phyloP scores from a whole-genome alignment of 495 filamentous ascomycete genomes.

The Hypoxylon intermedium region DNA sequence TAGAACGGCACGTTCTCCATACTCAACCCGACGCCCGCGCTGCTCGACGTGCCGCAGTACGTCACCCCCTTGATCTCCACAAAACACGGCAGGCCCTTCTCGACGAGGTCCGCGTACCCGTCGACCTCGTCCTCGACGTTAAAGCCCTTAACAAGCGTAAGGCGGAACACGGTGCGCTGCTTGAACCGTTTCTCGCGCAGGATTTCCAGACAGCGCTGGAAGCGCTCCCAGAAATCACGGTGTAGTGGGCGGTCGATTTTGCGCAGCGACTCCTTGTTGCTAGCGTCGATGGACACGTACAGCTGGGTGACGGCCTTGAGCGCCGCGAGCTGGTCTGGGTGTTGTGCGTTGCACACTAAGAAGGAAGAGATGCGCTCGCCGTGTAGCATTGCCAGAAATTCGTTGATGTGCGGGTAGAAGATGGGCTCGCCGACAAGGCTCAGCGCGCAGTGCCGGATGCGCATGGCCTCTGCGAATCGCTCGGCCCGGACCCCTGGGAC shows the following conservation, averaged over 20 bases:
- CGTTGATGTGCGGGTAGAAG: conserved; percentile 97
- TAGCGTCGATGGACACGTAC: conserved; percentile 94
- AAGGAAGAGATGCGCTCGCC: conserved; percentile 87
- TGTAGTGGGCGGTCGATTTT: conserved; percentile 91
- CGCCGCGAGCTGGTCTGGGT: conserved; percentile 85
- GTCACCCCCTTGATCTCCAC: conserved; percentile 97
- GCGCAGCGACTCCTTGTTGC: conserved; percentile 83
- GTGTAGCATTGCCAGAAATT: conserved; percentile 82
- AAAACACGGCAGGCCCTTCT: conserved; percentile 83
- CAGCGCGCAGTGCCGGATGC: conserved; percentile 89
- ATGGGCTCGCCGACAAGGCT: conserved; percentile 94
- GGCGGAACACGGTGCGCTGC: conserved; percentile 92
- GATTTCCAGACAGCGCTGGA: conserved; percentile 88
- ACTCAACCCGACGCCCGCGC: conserved; percentile 79
- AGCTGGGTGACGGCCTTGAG: conserved; percentile 87
- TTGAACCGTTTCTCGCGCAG: conserved; percentile 77
- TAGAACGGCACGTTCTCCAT: conserved; percentile 98
- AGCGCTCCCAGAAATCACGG: conserved; percentile 96
- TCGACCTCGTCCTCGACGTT: conserved; percentile 92
- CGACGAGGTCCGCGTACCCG: conserved; percentile 89
- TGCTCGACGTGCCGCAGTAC: conserved; percentile 89
- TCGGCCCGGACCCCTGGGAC: conserved; percentile 92
- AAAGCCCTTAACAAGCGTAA: conserved; percentile 93
- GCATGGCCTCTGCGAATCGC: conserved; percentile 89
- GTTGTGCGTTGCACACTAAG: conserved; percentile 97